Evolutionary conservation across 2,329 filamentous ascomycete genomes (phyloP), one percentile per base, ranked within the genome.

Genomic region (Davidsoniella australis): DNA sequence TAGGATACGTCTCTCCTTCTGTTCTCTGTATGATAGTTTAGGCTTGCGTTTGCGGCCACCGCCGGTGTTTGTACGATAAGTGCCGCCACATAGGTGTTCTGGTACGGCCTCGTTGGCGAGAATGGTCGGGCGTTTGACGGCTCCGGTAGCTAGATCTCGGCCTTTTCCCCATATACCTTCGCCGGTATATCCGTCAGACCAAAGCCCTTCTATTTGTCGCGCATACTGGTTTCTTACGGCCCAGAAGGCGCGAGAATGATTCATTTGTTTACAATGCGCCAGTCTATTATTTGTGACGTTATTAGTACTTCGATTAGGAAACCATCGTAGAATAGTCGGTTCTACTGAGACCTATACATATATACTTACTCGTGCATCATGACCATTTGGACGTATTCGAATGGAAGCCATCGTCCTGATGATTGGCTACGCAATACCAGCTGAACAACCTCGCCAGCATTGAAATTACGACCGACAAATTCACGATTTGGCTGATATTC

Each of bases 251-350:
- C 75, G 72, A 1, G 78, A 82, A 61, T 94, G 86, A 61, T 94
- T 93, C 87, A 94, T 94, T 61, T 94, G 81, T 62, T 85, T 82
- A 69, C 83, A 88, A 62, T 93, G 85, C 2, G 85, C 85, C 26
- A 93, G 68, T 59, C 70, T 70, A 20, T n/a, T 1, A 16, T 39
- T 39, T 24, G 37, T 20, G 23, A 3, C 14, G 4, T 9, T 23
- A 41, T 17, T 23, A 41, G 20, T n/a, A 41, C 8, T 23, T 17
- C 16, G 39, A 12, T 12, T 16, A 16, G 12, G 39, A 12, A 16
- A 41, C 18, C 20, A n/a, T 41, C 7, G 39, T 9, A 12, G n/a
- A 16, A 33, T 9, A 33, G 8, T 33, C 26, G 91, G 68, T 58
- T 69, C 69, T 49, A 6, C 18, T 37, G 12, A 16, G 5, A 46